phyloP scores from a whole-genome alignment of 208 protist species.

The Trypanosoma vivax region DNA sequence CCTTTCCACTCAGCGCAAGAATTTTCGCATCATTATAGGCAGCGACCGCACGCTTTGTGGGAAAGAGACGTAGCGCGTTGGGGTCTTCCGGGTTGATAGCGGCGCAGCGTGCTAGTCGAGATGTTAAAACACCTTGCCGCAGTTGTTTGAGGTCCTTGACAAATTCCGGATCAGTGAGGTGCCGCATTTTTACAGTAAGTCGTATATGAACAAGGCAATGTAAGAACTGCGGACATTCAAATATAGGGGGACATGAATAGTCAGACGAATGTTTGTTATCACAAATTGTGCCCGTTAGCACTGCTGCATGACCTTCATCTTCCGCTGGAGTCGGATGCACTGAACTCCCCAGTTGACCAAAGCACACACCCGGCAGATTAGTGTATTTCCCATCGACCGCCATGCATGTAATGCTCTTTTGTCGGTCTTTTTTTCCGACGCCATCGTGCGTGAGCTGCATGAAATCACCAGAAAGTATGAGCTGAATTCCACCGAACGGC shows the following conservation, averaged over 20 bases:
- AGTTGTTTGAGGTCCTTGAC: constrained; percentile 54
- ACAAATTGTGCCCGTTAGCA: not conserved
- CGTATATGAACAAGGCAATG: constrained; percentile 56
- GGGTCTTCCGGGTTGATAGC: constrained; percentile 40
- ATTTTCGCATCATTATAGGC: constrained; percentile 68
- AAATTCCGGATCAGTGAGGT: constrained; percentile 46
- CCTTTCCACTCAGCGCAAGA: constrained; percentile 49
- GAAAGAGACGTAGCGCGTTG: constrained; percentile 67
- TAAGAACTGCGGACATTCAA: constrained; percentile 58
- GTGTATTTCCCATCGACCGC: constrained; percentile 3
- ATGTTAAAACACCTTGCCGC: constrained; percentile 50
- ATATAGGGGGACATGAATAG: constrained; percentile 50
- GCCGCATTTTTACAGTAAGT: constrained; percentile 39
- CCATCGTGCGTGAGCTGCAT: constrained; percentile 48
- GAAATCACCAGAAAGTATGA: constrained; percentile 85
- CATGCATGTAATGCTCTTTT: constrained; percentile 2
- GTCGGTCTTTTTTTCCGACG: not conserved
- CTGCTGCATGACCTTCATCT: not conserved
- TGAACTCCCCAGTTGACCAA: no score
- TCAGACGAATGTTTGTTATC: not conserved
- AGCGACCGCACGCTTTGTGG: constrained; percentile 44
- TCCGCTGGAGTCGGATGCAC: no score
- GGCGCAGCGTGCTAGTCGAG: constrained; percentile 52
- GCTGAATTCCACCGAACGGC: constrained; percentile 79
- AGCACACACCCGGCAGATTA: not conserved